Percentiles rank a stretch among this genome's conserved stretches.
Evolutionary conservation across 805 yeast genomes (phyloP).

Genomic region (Monosporozyma solicola): DNA sequence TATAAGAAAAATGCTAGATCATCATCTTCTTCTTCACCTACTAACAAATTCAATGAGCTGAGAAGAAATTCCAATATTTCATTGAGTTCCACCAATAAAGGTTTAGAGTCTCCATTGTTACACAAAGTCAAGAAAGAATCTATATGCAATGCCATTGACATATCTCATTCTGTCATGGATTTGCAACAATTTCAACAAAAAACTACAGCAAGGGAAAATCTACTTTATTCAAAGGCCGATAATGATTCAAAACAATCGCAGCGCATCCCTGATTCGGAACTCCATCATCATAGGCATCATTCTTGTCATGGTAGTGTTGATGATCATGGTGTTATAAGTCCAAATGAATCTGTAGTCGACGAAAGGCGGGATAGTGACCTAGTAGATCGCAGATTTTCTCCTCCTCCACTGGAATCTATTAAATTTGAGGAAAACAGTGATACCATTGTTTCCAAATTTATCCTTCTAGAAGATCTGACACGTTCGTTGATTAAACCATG

Average conservation of each 20-base stretch:
- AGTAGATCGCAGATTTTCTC: background rate
- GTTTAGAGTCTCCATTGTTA: background rate
- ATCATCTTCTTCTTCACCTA: conserved; percentile 9
- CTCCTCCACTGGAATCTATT: conserved; percentile 5
- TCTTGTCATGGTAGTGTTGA: background rate
- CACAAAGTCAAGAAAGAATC: conserved; percentile 11
- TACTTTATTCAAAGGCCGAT: background rate
- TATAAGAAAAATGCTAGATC: conserved; percentile 9
- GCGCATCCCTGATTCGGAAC: background rate
- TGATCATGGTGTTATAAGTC: background rate
- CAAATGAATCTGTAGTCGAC: background rate
- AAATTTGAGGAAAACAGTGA: conserved; percentile 14
- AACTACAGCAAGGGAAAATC: conserved; percentile 17
- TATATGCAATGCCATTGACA: conserved; percentile 22
- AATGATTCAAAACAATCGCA: background rate
- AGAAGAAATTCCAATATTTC: conserved; percentile 19
- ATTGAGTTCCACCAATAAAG: conserved; percentile 8
- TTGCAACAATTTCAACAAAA: conserved; percentile 24
- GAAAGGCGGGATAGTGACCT: background rate
- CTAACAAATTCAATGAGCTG: background rate
- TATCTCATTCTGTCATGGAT: conserved; percentile 27
- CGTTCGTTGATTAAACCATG: conserved; percentile 76
- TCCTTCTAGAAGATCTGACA: conserved; percentile 84
- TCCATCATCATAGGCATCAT: background rate
- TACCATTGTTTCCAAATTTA: conserved; percentile 45